These are phyloP conservation scores for Plenodomus biglobosus DNA, from an alignment of 2,329 filamentous ascomycete species.

Conservation along the genomic window DNA sequence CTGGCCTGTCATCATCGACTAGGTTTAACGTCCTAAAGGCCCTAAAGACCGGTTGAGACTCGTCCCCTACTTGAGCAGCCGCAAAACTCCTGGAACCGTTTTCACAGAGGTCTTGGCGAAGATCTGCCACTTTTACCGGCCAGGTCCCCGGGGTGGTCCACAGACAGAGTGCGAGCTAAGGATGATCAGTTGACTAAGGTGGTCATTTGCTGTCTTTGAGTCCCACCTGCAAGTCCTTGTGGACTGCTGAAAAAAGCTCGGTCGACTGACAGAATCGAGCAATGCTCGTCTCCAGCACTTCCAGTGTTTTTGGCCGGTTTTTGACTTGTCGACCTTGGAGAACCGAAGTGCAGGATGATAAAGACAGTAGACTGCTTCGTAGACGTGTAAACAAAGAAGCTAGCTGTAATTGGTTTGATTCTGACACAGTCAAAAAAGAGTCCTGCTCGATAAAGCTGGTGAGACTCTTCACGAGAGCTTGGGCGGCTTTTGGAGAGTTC, in stretches of 20 bases:
- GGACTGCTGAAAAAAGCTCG: constrained; percentile 18
- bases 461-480: constrained; percentile 21
- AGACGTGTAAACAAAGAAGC: constrained; percentile 28
- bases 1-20: constrained; percentile 25
- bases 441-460: constrained; percentile 22
- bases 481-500: constrained; percentile 23
- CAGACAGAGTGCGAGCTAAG: constrained; percentile 37
- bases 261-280: constrained; percentile 22
- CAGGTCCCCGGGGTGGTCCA: constrained; percentile 34
- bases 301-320: constrained; percentile 9
- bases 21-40: constrained; percentile 21
- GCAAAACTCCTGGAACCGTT: constrained; percentile 23
- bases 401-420: constrained; percentile 26
- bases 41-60: constrained; percentile 16
- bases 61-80: constrained; percentile 24
- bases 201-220: not conserved
- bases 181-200: constrained; percentile 8
- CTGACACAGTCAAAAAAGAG: constrained; percentile 14
- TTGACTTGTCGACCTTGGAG: constrained; percentile 2
- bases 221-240: constrained; percentile 39
- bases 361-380: constrained; percentile 7
- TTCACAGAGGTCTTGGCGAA: constrained; percentile 27
- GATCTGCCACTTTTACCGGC: constrained; percentile 24
- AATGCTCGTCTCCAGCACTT: constrained; percentile 21
- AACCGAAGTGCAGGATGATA: not conserved